These are phyloP conservation scores for Jaenimonas drosophilae DNA, from an alignment of 208 protist species.

Conservation along the genomic window DNA sequence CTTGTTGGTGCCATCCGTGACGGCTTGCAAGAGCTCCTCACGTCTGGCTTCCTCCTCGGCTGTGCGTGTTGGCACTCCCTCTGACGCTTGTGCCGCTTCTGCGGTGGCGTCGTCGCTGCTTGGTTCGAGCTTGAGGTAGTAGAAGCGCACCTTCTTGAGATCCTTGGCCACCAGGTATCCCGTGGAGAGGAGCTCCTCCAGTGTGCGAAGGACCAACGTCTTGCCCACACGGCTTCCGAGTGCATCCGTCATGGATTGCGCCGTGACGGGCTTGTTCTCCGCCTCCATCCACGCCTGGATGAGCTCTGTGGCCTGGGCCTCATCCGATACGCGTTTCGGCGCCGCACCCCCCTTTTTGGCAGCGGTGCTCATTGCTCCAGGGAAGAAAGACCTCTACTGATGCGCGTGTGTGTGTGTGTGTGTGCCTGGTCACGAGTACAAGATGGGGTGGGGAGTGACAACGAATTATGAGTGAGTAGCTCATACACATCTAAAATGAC, in stretches of 20 bases:
- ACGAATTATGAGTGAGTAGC: too few relatives aligned
- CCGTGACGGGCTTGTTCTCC: constrained; percentile 72
- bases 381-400: background rate
- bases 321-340: too few relatives aligned
- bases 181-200: constrained; percentile 44
- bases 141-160: constrained; percentile 74
- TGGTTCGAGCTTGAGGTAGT: constrained; percentile 20
- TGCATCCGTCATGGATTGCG: constrained; percentile 73
- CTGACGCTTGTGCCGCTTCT: background rate
- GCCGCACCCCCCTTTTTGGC: constrained; percentile 29
- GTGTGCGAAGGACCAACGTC: constrained; percentile 44
- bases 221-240: constrained; percentile 79
- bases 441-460: background rate
- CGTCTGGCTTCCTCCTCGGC: background rate
- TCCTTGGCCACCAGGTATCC: constrained; percentile 61
- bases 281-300: constrained; percentile 76
- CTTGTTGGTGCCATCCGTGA: background rate
- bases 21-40: background rate
- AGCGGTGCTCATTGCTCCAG: constrained; percentile 11
- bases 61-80: background rate
- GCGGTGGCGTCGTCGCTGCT: background rate
- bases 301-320: constrained; percentile 18
- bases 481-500: too few relatives aligned
- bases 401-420: background rate
- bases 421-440: background rate